A percentile compares a stretch with the other conserved stretches of the same genome.
Conservation (phyloP, 768 basidiomycete species). For the Suillus clintonianus region DNA sequence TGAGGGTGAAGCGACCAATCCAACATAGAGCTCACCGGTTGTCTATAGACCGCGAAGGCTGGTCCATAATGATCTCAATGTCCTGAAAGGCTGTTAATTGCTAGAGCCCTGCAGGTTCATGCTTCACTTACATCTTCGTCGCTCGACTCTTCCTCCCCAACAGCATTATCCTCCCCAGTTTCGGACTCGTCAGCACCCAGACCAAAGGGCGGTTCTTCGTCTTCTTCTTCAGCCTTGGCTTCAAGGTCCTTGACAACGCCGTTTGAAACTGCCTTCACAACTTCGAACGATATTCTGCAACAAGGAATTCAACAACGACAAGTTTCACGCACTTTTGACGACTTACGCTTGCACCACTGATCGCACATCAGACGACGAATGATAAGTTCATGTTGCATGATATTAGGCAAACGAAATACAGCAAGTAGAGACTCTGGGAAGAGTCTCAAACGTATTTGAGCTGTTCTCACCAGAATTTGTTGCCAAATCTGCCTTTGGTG, state of each 20-base stretch:
- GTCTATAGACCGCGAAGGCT: conserved; percentile 68
- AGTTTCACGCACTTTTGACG: conserved; percentile 27
- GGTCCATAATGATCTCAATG: conserved; percentile 91
- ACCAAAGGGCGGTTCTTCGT: conserved; percentile 32
- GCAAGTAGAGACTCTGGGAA: conserved; percentile 31
- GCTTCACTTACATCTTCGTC: conserved; percentile 47
- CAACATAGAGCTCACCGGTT: conserved; percentile 52
- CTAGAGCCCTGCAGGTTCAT: conserved; percentile 1
- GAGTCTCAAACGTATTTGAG: conserved; percentile 27
- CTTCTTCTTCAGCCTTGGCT: conserved; percentile 39
- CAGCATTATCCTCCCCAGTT: conserved; percentile 40
- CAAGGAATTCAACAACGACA: conserved; percentile 19
- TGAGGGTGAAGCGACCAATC: conserved; percentile 2
- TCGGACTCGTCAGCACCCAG: conserved; percentile 21
- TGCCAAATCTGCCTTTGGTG: conserved; percentile 32
- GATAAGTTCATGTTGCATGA: conserved; percentile 42
- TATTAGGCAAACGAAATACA: conserved; percentile 38
- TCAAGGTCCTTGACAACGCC: conserved; percentile 54
- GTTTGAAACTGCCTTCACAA: conserved; percentile 41
- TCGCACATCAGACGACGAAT: conserved; percentile 39
- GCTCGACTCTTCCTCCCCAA: conserved; percentile 44
- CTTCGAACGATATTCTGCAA: conserved; percentile 43
- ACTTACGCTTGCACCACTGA: conserved; percentile 70
- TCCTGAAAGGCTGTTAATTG: conserved; percentile 47
- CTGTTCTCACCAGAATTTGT: conserved; percentile 49